These are phyloP conservation scores for Lentinula novae-zelandiae DNA, from an alignment of 1,284 basidiomycete genomes.

Conservation along the genomic window DNA sequence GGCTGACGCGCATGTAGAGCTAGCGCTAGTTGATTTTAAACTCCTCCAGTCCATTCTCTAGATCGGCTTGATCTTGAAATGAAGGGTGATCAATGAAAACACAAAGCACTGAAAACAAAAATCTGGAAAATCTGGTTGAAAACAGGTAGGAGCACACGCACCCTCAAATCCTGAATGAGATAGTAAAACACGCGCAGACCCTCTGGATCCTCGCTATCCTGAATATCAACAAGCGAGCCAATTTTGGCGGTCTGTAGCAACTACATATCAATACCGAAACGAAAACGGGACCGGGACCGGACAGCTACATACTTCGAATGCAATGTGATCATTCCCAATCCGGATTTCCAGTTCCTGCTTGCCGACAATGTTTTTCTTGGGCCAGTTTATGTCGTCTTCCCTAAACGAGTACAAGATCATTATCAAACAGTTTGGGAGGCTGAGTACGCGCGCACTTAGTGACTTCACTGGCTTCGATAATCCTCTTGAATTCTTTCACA, in stretches of 20 bases:
- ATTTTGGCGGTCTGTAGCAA: conserved; percentile 89
- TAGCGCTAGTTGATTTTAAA: background rate
- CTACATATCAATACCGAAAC: background rate
- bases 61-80: conserved; percentile 99
- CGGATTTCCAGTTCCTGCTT: conserved; percentile 97
- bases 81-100: conserved; percentile 94
- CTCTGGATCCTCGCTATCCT: conserved; percentile 96
- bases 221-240: conserved; percentile 93
- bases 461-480: conserved; percentile 95
- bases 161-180: conserved; percentile 96
- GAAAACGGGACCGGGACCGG: background rate
- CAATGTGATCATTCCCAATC: conserved; percentile 93
- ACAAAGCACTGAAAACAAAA: conserved; percentile 49
- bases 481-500: conserved; percentile 89
- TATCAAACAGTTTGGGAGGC: background rate
- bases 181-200: conserved; percentile 99
- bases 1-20: background rate
- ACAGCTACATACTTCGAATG: conserved; percentile 81
- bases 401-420: conserved; percentile 37
- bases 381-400: conserved; percentile 98
- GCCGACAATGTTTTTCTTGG: conserved; percentile 97
- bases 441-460: conserved; percentile 67
- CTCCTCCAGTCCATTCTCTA: conserved; percentile 30
- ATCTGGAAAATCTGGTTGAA: no score
- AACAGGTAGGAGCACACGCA: conserved; percentile 28